phyloP scores from a whole-genome alignment of 257 asterid genomes.

The Ocimum tenuiflorum region DNA sequence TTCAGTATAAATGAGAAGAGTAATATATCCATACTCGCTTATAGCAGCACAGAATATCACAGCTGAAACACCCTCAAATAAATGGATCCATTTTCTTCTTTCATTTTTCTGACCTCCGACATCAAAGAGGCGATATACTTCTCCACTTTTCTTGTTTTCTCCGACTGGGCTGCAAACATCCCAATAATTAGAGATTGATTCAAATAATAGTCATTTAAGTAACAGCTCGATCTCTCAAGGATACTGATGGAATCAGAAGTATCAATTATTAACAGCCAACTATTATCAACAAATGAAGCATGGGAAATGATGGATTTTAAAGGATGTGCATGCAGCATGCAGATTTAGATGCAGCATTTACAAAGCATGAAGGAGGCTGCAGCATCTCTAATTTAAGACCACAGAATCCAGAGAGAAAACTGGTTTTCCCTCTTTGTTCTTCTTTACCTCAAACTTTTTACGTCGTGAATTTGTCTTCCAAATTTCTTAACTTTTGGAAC shows the following conservation, averaged over 20 bases:
- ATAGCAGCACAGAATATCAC: constrained; percentile 98
- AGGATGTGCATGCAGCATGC: background rate
- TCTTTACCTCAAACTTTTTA: background rate
- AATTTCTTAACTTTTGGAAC: background rate
- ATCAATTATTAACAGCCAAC: constrained; percentile 3
- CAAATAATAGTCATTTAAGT: background rate
- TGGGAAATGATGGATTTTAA: background rate
- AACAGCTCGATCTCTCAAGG: background rate
- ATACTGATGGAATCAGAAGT: constrained; percentile 4
- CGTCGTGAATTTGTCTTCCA: background rate
- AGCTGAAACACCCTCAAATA: constrained; percentile 96
- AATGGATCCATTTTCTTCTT: constrained; percentile 99
- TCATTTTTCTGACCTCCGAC: constrained; percentile 99
- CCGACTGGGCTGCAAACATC: constrained; percentile 89
- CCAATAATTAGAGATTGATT: constrained; percentile 22
- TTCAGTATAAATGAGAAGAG: background rate
- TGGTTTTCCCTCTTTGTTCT: background rate
- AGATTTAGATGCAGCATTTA: background rate
- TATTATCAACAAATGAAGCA: constrained; percentile 1
- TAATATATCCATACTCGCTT: constrained; percentile 69
- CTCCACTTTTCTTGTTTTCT: constrained; percentile 93
- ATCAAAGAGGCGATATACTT: constrained; percentile 86
- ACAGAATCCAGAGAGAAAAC: background rate
- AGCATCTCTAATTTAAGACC: background rate
- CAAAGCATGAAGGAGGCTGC: background rate